phyloP scores from a whole-genome alignment of 1,284 basidiomycete genomes.

The Polyporus tsugae region DNA sequence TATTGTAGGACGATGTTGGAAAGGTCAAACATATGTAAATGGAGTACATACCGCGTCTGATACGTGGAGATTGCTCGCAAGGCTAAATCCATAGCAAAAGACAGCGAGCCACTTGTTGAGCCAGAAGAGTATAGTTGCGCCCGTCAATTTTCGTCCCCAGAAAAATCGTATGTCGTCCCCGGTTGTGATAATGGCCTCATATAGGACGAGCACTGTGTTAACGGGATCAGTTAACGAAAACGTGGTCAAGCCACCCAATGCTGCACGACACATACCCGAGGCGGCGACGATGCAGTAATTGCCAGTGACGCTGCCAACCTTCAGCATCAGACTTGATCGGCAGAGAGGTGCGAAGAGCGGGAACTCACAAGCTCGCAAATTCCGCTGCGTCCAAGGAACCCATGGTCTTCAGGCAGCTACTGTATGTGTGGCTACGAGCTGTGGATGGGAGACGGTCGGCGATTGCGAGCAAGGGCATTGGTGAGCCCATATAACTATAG shows the following conservation, averaged over 20 bases:
- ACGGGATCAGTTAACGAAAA: not conserved
- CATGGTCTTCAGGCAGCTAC: not conserved
- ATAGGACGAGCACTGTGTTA: not conserved
- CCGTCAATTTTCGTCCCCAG: not conserved
- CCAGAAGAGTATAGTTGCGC: not conserved
- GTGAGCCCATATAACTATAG: not conserved
- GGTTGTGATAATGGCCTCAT: constrained; percentile 4
- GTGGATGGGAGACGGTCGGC: not conserved
- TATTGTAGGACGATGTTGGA: not conserved
- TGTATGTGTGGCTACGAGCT: not conserved
- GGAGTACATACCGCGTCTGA: not conserved
- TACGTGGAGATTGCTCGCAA: not conserved
- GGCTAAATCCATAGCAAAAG: not conserved
- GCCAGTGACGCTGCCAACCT: not conserved
- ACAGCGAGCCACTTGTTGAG: not conserved
- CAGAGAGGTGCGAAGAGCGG: not conserved
- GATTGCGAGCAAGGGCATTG: not conserved
- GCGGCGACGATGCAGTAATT: not conserved
- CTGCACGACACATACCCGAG: not conserved
- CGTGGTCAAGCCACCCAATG: not conserved
- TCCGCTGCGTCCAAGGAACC: not conserved
- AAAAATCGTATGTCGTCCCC: not conserved
- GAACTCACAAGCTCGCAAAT: not conserved
- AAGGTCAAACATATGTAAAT: not conserved
- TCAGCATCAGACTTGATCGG: not conserved